phyloP scores from a whole-genome alignment of 2,329 filamentous ascomycete species.

The Fusarium sp. region DNA sequence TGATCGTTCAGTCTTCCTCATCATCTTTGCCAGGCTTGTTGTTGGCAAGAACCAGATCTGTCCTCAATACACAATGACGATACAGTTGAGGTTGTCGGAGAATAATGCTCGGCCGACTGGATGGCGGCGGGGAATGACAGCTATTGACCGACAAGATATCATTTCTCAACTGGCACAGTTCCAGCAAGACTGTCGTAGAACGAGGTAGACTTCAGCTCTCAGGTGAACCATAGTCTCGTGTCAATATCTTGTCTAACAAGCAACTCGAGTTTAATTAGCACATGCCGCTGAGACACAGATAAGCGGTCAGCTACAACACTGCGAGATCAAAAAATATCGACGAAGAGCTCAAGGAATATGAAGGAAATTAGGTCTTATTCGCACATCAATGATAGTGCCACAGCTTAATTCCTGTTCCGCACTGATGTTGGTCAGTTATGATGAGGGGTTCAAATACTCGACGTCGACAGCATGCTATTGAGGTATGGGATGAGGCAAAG shows the following conservation, averaged over 20 bases:
- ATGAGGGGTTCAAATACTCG: neutral
- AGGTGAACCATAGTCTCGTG: neutral
- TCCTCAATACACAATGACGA: neutral
- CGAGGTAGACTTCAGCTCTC: constrained; percentile 1
- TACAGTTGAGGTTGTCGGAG: neutral
- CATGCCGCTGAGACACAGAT: constrained; percentile 21
- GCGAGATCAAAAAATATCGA: neutral
- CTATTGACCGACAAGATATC: neutral
- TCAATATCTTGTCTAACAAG: constrained; percentile 12
- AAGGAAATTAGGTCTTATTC: neutral
- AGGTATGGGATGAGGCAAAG: neutral
- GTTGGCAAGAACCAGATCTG: neutral
- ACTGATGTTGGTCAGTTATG: neutral
- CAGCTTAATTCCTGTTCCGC: neutral
- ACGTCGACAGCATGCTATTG: neutral
- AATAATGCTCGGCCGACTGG: neutral
- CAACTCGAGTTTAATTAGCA: constrained; percentile 5
- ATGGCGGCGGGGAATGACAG: neutral
- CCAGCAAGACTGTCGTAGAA: constrained; percentile 3
- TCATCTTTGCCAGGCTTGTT: neutral
- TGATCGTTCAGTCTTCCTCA: neutral
- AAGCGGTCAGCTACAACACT: neutral
- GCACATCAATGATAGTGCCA: neutral
- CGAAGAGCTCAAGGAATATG: neutral
- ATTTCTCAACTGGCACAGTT: constrained; percentile 10